Evolutionary conservation across 352 stramenopile genomes (phyloP), one percentile per base, ranked within the genome.

Genomic region (Bremia lactucae): DNA sequence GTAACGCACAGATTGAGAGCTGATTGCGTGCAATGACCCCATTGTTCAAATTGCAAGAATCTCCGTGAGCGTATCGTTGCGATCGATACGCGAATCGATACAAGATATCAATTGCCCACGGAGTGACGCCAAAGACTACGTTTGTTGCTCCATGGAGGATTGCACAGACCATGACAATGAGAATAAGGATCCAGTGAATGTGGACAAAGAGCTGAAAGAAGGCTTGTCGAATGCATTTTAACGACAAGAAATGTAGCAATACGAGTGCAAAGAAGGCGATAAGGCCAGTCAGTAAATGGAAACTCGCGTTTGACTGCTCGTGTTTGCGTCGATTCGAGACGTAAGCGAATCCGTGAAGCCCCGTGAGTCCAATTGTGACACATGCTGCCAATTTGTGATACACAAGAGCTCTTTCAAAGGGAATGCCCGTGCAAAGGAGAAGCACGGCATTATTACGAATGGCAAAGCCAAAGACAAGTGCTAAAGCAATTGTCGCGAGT

Each of bases 181-280:
- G 36, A 43, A 83, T 75, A 9, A 83, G 53, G 0, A 81, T 11
- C 63, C 63, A 79, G 37, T 83, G 71, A 20, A 49, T 14, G 7
- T 59, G 44, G 7, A 79, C 13, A 41, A 83, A 83, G 19, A 79
- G 46, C 44, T 72, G 44, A 47, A 74, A 83, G 41, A 70, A 79
- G 5, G 43, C 56, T 2, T 65, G 70, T 16, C 67, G 65, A 19
- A 83, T 64, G 10, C 31, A 45, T 15, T 35, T 44, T 23, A 78
- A 42, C 7, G 70, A 66, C 36, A 72, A 46, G 2, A 65, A 31
- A 36, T 60, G 47, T 8, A 77, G 58, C 25, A 54, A 45, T 15
- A 55, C 43, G 20, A 80, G 46, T 7, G 55, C 29, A 18, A 52
- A 55, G 16, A 79, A 68, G 0, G 55, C 38, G 2, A 54, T 42